Evolutionary conservation across 2,329 filamentous ascomycete genomes (phyloP).

Genomic region (Cladophialophora immunda): DNA sequence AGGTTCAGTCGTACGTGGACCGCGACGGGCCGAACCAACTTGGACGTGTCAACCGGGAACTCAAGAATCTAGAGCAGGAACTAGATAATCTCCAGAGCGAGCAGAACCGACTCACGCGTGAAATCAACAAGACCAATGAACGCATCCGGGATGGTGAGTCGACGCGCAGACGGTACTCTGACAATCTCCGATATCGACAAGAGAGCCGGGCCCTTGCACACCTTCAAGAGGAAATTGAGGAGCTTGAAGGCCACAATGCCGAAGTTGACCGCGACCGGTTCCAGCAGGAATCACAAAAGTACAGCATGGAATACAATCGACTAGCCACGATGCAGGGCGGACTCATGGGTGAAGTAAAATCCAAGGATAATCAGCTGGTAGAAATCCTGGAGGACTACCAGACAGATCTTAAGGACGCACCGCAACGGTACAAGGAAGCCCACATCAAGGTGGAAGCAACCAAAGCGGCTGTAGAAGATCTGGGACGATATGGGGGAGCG

Average conservation of each 20-base stretch:
- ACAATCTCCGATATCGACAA: constrained; percentile 87
- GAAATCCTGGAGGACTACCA: constrained; percentile 81
- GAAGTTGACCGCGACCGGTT: constrained; percentile 82
- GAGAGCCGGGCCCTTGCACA: constrained; percentile 73
- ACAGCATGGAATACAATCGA: constrained; percentile 73
- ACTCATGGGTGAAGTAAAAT: constrained; percentile 79
- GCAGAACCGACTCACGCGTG: constrained; percentile 70
- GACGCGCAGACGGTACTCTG: constrained; percentile 84
- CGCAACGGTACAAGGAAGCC: constrained; percentile 80
- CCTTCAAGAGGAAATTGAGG: constrained; percentile 73
- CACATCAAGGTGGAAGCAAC: constrained; percentile 92
- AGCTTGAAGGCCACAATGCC: constrained; percentile 80
- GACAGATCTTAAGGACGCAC: constrained; percentile 84
- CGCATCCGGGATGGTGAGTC: constrained; percentile 81
- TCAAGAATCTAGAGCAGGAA: constrained; percentile 71
- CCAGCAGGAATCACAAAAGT: constrained; percentile 71
- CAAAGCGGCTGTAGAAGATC: constrained; percentile 89
- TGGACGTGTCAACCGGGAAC: constrained; percentile 72
- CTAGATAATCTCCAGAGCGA: constrained; percentile 73
- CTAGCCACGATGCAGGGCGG: constrained; percentile 76
- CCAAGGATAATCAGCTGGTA: constrained; percentile 81
- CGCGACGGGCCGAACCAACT: constrained; percentile 78
- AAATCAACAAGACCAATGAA: constrained; percentile 79
- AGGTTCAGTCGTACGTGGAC: constrained; percentile 82
- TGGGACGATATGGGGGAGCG: constrained; percentile 81